Evolutionary conservation across 495 filamentous ascomycete species (phyloP).

Genomic region (Bryoglossum gracile): DNA sequence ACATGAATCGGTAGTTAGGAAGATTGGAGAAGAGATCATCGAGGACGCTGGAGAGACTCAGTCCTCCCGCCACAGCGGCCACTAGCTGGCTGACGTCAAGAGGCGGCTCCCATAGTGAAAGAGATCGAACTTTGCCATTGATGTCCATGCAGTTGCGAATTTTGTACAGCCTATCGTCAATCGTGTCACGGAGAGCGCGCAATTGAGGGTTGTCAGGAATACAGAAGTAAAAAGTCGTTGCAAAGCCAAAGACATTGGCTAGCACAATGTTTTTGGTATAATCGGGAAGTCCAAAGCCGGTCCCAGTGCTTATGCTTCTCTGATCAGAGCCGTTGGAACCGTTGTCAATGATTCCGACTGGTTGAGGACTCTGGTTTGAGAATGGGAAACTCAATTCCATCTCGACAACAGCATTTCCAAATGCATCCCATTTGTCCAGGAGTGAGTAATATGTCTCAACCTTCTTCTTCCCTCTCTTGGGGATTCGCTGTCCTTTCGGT

Average conservation of each 20-base stretch:
- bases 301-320: neutral
- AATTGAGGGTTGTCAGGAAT: constrained; percentile 26
- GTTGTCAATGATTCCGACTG: too few relatives aligned
- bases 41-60: constrained; percentile 12
- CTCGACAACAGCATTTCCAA: constrained; percentile 20
- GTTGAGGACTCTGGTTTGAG: too few relatives aligned
- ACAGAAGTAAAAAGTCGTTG: constrained; percentile 26
- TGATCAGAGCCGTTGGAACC: neutral
- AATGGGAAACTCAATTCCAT: constrained; percentile 25
- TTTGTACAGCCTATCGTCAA: constrained; percentile 33
- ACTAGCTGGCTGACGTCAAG: constrained; percentile 26
- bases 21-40: constrained; percentile 24
- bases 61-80: constrained; percentile 16
- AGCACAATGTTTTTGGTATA: too few relatives aligned
- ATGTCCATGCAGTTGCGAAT: constrained; percentile 30
- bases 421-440: constrained; percentile 4
- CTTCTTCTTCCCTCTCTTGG: constrained; percentile 3
- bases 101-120: constrained; percentile 29
- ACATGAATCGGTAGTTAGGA: constrained; percentile 32
- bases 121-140: constrained; percentile 21
- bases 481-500: constrained; percentile 15
- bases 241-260: too few relatives aligned
- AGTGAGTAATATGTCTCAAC: constrained; percentile 18
- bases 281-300: neutral
- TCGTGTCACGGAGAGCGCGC: constrained; percentile 10